Base-by-base conservation (phyloP, 1,284 basidiomycete genomes). In the Ceratobasidium sp. region DNA sequence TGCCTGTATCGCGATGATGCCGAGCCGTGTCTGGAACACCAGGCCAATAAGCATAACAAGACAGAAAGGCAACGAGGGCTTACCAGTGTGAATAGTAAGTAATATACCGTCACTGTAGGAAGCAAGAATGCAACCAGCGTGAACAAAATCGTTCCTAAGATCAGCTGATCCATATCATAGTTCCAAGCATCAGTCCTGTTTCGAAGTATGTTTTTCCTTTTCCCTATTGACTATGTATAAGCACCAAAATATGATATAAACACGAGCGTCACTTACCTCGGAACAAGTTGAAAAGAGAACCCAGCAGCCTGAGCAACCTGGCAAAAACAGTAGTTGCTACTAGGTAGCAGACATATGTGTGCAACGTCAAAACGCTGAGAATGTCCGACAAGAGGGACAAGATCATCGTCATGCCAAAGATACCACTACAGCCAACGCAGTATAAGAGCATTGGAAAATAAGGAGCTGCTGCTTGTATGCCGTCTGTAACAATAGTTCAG, bases 101-200 rank as follows among this genome's bases (percentile, higher is more conserved):
- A 95, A 80, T 97, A 99, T 0, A 90, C 91, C 30, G 93, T 79
- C 1, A 97, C 88, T 0, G 98, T 98, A 0, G 98, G 97, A 72
- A 94, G 91, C 4, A 98, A 85, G 80, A 99, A 98, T 0, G 91
- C 89, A 3, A 95, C 86, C 18, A 98, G 86, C 0, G 96, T 98
- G 83, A 99, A 98, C 28, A 99, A 85, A 52, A 99, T 91, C 0
- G 97, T 97, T 16, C 97, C 97, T 35, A 99, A 90, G 35, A 98
- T 85, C 13, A 98, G 86, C 80, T 98, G 96, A 80, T 99, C 97
- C 30, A 97, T 85, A 75, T 97, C 94, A 79, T 98, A 98, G 76
- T 91, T 88, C 86, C 93, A 95, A 9, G 91, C 88, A 80, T 99
- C 96, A 6, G 91, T 89, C 35, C 96, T 89, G 59, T 90, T 85